Evolutionary conservation across 345 rosid genomes (phyloP).

Genomic region (Hypericum perforatum): DNA sequence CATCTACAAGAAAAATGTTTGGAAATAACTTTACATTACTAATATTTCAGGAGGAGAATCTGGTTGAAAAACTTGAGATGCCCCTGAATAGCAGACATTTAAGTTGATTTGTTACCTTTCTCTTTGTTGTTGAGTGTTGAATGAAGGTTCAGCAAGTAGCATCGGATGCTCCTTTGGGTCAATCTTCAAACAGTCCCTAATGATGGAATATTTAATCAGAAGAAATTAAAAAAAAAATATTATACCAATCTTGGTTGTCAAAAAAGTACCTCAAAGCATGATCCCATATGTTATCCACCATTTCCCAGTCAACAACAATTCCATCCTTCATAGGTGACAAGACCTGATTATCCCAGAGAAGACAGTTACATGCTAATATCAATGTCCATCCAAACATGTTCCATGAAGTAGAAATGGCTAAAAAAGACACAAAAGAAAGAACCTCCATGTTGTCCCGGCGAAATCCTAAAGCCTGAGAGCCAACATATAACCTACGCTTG

Average conservation of each 20-base stretch:
- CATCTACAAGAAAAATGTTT: no score
- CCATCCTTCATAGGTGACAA: conserved; percentile 90
- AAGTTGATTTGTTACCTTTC: conserved; percentile 42
- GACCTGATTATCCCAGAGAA: conserved; percentile 34
- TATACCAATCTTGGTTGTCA: neutral
- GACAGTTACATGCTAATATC: neutral
- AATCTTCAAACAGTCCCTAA: conserved; percentile 68
- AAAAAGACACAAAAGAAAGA: conserved; percentile 9
- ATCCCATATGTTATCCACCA: conserved; percentile 93
- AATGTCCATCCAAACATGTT: neutral
- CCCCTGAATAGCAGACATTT: no score
- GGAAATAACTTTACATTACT: no score
- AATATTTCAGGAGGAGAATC: no score
- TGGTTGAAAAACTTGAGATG: no score
- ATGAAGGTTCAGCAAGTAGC: conserved; percentile 94
- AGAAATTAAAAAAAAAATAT: no score
- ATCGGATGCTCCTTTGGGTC: conserved; percentile 94
- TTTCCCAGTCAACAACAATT: conserved; percentile 87
- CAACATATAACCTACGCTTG: conserved; percentile 72
- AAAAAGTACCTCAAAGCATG: conserved; percentile 70
- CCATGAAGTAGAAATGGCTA: neutral
- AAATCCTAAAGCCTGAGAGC: conserved; percentile 79
- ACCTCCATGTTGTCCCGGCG: conserved; percentile 98
- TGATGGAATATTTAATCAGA: conserved; percentile 2
- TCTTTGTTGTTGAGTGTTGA: conserved; percentile 80